A percentile compares a stretch with the other conserved stretches of the same genome.
These are phyloP conservation scores for Salix koriyanagi DNA, from an alignment of 345 rosid species.

Conservation along the genomic window DNA sequence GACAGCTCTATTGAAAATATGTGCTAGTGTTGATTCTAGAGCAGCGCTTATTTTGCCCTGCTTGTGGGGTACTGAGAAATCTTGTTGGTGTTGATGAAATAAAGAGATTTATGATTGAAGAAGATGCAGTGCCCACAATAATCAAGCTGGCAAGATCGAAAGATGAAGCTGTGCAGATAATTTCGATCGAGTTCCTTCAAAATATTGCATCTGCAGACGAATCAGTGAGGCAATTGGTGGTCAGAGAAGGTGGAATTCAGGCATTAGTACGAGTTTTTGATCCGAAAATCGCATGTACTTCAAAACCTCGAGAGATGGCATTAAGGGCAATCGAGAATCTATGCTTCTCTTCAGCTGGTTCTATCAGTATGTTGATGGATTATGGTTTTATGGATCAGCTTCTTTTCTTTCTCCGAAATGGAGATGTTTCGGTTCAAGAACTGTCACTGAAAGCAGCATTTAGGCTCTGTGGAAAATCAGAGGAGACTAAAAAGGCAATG, in stretches of 20 bases:
- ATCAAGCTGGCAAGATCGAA: constrained; percentile 61
- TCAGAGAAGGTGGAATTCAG: constrained; percentile 65
- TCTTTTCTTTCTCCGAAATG: constrained; percentile 47
- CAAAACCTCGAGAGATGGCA: constrained; percentile 60
- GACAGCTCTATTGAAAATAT: constrained; percentile 62
- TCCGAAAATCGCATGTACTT: constrained; percentile 39
- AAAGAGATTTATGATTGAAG: constrained; percentile 75
- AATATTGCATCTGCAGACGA: constrained; percentile 62
- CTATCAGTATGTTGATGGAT: constrained; percentile 38
- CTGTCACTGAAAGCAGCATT: constrained; percentile 61
- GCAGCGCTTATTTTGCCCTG: constrained; percentile 50
- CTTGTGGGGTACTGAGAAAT: constrained; percentile 75
- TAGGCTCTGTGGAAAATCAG: constrained; percentile 55
- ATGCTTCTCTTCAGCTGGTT: constrained; percentile 52
- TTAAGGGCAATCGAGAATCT: constrained; percentile 65
- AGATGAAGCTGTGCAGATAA: constrained; percentile 68
- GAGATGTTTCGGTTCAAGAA: constrained; percentile 77
- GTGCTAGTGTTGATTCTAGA: constrained; percentile 34
- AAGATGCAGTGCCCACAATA: constrained; percentile 55
- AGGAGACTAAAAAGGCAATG: constrained; percentile 66
- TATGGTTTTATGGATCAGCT: constrained; percentile 59
- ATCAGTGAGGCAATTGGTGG: constrained; percentile 42
- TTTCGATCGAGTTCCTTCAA: constrained; percentile 62
- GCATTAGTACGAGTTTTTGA: constrained; percentile 57
- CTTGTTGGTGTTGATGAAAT: constrained; percentile 83